Base-by-base conservation (phyloP, 176 grass and related monocot species). In the Chrysopogon serrulatus region DNA sequence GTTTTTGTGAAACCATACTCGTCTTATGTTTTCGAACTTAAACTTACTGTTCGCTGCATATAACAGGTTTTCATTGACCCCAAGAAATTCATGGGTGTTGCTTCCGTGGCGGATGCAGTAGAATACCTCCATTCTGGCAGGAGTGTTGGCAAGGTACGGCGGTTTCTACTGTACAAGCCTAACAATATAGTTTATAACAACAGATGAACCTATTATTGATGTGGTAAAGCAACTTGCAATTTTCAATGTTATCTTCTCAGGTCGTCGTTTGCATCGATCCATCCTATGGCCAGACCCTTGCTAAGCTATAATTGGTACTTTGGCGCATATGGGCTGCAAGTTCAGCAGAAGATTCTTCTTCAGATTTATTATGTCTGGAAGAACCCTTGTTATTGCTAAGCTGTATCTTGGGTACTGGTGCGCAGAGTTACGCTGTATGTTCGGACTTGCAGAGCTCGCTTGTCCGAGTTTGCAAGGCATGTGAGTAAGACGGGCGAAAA, bases 71-170 rank as follows among this genome's bases (percentile, higher is more conserved):
- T 83, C 33, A 74, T 99, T 65, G 97, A 99, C 76, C 93, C 91
- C 61, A 94, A 91, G 77, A 81, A 85, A 76, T 99, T 99, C 73
- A 6, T 85, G 59, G 97, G 97, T 64, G 80, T 99, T 77, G 77
- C 84, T 79, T 96, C 97, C n/a, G 87, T 88, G 17, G 80, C 92
- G 1, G 97, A 99, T 91, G 97, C 97, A 19, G 97, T 99, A 80
- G 97, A 99, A 73, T 84, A 99, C 92, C 91, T 96, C 68, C 97
- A 99, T 81, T 96, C 91, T 75, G 97, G 93, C 74, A 78, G 79
- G 73, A 99, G 97, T 26, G 73, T 99, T 72, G 93, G 97, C 87
- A 99, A 99, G 93, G 96, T 96, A 94, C 62, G 23, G 14, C 34
- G 43, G 14, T 66, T 68, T 27, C 35, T 83, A 23, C 61, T 19